phyloP scores from a whole-genome alignment of 495 filamentous ascomycete species.

The Penicillium simplicissimum region DNA sequence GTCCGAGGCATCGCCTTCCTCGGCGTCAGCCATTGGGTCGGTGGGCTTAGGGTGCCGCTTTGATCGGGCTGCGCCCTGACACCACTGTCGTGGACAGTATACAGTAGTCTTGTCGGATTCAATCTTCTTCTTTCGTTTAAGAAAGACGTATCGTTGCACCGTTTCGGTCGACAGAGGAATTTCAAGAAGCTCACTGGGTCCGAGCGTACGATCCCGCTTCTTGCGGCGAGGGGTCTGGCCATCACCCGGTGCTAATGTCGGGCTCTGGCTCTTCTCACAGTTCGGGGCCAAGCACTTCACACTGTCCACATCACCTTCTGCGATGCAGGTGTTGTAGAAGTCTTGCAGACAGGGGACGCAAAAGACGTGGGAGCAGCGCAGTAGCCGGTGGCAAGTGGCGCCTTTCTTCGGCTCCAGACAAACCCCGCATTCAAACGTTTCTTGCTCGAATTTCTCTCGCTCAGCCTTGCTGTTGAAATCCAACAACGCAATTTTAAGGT shows the following conservation, averaged over 20 bases:
- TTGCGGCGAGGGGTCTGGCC: constrained; percentile 36
- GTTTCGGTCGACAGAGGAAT: constrained; percentile 73
- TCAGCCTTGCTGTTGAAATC: constrained; percentile 77
- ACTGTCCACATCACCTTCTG: constrained; percentile 74
- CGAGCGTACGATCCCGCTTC: constrained; percentile 64
- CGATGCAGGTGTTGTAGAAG: constrained; percentile 85
- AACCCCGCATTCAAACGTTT: constrained; percentile 86
- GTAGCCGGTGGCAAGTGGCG: constrained; percentile 69
- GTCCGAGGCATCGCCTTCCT: constrained; percentile 51
- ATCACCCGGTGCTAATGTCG: constrained; percentile 16
- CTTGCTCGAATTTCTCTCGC: constrained; percentile 72
- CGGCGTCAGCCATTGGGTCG: constrained; percentile 52
- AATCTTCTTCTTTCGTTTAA: constrained; percentile 89
- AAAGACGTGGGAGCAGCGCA: constrained; percentile 86
- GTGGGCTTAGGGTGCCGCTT: constrained; percentile 72
- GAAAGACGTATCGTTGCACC: constrained; percentile 80
- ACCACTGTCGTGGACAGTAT: constrained; percentile 95
- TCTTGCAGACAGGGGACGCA: constrained; percentile 81
- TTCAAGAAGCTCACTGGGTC: constrained; percentile 83
- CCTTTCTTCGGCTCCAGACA: constrained; percentile 96
- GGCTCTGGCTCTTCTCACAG: constrained; percentile 64
- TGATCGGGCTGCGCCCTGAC: constrained; percentile 83
- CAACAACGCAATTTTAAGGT: constrained; percentile 71
- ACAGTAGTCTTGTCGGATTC: constrained; percentile 89
- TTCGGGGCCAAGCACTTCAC: constrained; percentile 76